phyloP scores from a whole-genome alignment of 805 yeast genomes.

The Candida hungchunana region DNA sequence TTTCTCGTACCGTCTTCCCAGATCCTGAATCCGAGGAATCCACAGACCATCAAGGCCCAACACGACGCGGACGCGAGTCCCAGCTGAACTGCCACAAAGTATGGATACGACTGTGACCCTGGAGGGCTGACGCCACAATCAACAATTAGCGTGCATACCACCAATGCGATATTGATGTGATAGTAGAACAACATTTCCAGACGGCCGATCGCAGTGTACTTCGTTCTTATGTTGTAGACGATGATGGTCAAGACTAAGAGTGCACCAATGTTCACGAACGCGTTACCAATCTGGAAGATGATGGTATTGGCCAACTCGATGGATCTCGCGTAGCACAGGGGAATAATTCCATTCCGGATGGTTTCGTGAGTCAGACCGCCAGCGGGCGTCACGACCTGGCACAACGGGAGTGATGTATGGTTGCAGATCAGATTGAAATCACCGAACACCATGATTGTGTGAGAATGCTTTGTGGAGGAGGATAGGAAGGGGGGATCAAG shows the following conservation, averaged over 20 bases:
- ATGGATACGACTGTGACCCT: conserved; percentile 67
- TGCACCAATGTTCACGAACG: conserved; percentile 78
- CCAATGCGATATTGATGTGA: conserved; percentile 52
- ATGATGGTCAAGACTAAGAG: conserved; percentile 62
- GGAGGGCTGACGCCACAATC: conserved; percentile 95
- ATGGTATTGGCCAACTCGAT: conserved; percentile 87
- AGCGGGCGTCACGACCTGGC: conserved; percentile 65
- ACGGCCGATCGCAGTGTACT: conserved; percentile 94
- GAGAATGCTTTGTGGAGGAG: no score
- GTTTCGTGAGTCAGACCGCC: conserved; percentile 25
- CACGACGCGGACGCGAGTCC: conserved; percentile 73
- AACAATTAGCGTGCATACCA: conserved; percentile 66
- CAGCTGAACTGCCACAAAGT: conserved; percentile 77
- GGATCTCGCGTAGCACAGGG: conserved; percentile 80
- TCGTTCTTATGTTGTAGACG: conserved; percentile 69
- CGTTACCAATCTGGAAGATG: conserved; percentile 84
- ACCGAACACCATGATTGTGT: conserved; percentile 55
- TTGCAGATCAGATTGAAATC: conserved; percentile 57
- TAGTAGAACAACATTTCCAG: conserved; percentile 77
- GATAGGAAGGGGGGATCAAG: no score
- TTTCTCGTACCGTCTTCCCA: conserved; percentile 90
- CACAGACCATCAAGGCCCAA: conserved; percentile 63
- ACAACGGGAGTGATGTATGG: conserved; percentile 70
- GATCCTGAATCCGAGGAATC: conserved; percentile 78
- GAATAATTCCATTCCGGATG: conserved; percentile 57